A percentile compares a stretch with the other conserved stretches of the same genome.
These are phyloP conservation scores for Floccularia luteovirens DNA, from an alignment of 768 basidiomycete species.

Conservation along the genomic window DNA sequence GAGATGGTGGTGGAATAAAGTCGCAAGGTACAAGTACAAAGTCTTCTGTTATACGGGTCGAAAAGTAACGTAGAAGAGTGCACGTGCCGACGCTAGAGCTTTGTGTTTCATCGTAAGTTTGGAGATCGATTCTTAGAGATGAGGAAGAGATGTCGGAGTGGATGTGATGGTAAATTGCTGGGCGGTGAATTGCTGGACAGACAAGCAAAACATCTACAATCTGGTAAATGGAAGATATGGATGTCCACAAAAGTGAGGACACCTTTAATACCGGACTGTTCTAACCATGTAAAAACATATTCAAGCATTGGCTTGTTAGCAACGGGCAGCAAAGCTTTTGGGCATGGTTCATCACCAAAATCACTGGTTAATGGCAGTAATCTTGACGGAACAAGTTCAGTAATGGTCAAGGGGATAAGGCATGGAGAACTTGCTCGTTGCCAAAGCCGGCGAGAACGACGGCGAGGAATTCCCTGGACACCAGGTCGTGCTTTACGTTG, in stretches of 20 bases:
- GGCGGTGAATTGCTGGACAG: conserved; percentile 71
- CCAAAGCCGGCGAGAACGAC: conserved; percentile 89
- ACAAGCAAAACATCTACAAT: conserved; percentile 76
- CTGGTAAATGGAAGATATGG: conserved; percentile 3
- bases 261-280: conserved; percentile 83
- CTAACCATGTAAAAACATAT: conserved; percentile 79
- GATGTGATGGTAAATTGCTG: conserved; percentile 76
- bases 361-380: conserved; percentile 69
- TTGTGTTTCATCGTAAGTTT: conserved; percentile 71
- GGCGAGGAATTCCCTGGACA: conserved; percentile 76
- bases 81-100: conserved; percentile 66
- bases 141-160: conserved; percentile 69
- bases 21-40: conserved; percentile 91
- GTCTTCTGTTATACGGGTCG: conserved; percentile 69
- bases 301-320: conserved; percentile 86
- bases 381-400: conserved; percentile 26
- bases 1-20: conserved; percentile 69
- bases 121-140: conserved; percentile 66
- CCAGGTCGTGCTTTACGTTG: conserved; percentile 40
- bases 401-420: neutral
- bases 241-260: conserved; percentile 10
- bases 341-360: conserved; percentile 74
- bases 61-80: conserved; percentile 69
- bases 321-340: conserved; percentile 84
- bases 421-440: conserved; percentile 59